Conservation (phyloP, 108 stramenopile species). For the Nitzschia inconspicua region DNA sequence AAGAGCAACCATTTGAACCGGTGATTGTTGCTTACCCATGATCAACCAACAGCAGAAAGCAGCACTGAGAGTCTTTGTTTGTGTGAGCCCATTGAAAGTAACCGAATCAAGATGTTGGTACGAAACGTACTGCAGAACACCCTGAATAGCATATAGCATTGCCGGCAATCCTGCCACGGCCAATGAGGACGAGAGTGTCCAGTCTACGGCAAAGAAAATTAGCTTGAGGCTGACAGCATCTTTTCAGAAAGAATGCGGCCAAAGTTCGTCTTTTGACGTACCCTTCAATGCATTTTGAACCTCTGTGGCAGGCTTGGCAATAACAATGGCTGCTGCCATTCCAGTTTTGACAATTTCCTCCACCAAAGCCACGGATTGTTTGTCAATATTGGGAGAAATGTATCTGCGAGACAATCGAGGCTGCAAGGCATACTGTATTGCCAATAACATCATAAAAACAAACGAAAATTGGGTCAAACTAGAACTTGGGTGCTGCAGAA, state of each 20-base stretch:
- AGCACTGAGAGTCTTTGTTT: conserved; percentile 86
- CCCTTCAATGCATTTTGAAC: conserved; percentile 35
- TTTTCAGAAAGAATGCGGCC: too few relatives aligned
- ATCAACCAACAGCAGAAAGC: conserved; percentile 88
- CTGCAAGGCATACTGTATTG: conserved; percentile 86
- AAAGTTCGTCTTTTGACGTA: not conserved
- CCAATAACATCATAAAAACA: conserved; percentile 60
- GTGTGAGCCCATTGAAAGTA: conserved; percentile 82
- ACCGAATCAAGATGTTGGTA: conserved; percentile 85
- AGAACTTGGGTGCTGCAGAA: conserved; percentile 20
- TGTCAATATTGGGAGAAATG: conserved; percentile 45
- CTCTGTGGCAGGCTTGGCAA: not conserved
- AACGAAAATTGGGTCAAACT: conserved; percentile 46
- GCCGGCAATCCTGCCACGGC: conserved; percentile 78
- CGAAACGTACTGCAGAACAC: conserved; percentile 64
- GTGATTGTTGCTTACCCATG: conserved; percentile 76
- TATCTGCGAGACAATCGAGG: conserved; percentile 68
- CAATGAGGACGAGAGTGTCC: conserved; percentile 55
- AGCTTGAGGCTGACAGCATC: too few relatives aligned
- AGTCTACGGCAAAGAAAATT: conserved; percentile 17
- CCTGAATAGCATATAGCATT: conserved; percentile 82
- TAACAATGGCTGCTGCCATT: conserved; percentile 44
- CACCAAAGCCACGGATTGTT: conserved; percentile 60
- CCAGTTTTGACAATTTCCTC: conserved; percentile 64
- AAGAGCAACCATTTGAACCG: conserved; percentile 74